Evolutionary conservation across 148 eudicot genomes (phyloP).

Genomic region (Gaultheria prostrata): DNA sequence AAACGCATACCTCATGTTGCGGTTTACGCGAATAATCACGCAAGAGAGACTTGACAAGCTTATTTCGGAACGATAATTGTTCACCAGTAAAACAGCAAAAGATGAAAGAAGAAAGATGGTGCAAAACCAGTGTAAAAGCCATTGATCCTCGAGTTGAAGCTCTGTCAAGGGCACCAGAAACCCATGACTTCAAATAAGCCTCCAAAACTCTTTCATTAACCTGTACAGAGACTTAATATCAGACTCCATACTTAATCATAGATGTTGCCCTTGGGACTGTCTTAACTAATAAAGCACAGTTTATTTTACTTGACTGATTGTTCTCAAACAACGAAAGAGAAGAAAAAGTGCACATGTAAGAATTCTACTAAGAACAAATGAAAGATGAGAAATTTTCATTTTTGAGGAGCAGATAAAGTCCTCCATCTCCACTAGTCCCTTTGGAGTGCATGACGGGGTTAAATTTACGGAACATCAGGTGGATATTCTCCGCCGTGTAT

Average conservation of each 20-base stretch:
- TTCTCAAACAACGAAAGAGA: not conserved
- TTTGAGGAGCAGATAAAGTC: slow-evolving; percentile 3
- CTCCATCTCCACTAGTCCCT: not conserved
- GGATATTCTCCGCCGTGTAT: not conserved
- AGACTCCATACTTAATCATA: not conserved
- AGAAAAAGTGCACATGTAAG: not conserved
- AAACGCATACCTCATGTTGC: slow-evolving; percentile 61
- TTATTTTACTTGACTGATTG: not conserved
- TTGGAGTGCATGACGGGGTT: not conserved
- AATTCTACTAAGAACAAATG: not conserved
- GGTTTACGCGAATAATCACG: slow-evolving; percentile 67
- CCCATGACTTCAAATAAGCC: slow-evolving; percentile 89
- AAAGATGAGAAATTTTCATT: not conserved
- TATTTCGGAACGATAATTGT: slow-evolving; percentile 50
- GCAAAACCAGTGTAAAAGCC: slow-evolving; percentile 61
- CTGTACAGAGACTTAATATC: slow-evolving; percentile 35
- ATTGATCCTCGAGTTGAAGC: slow-evolving; percentile 55
- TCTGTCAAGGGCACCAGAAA: slow-evolving; percentile 78
- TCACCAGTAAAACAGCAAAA: slow-evolving; percentile 38
- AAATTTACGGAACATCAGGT: not conserved
- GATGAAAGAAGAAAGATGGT: slow-evolving; percentile 75
- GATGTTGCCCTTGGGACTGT: not conserved
- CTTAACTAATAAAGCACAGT: not conserved
- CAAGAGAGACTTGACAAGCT: slow-evolving; percentile 63
- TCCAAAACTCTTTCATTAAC: slow-evolving; percentile 66